Percentiles rank a stretch among this genome's conserved stretches.
Conservation (phyloP, 305 asterid genomes). For the Fraxinus greggii region DNA sequence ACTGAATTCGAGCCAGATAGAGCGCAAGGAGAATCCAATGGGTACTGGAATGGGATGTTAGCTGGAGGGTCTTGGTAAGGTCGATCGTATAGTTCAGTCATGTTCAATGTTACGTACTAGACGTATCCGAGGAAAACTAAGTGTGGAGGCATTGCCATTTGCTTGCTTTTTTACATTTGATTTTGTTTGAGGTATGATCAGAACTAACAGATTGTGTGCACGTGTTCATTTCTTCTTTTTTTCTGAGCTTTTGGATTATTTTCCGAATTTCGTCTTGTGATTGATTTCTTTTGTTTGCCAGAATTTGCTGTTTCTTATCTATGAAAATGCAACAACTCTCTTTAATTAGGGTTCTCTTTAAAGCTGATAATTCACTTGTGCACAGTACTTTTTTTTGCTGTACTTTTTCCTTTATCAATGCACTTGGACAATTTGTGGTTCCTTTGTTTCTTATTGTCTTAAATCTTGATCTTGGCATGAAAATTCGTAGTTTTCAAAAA, state of each 20-base stretch:
- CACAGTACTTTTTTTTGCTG: neutral
- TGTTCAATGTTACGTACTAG: neutral
- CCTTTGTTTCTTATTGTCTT: neutral
- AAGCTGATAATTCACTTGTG: constrained; percentile 18
- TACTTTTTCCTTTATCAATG: neutral
- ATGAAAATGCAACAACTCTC: constrained; percentile 20
- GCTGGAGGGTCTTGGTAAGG: constrained; percentile 43
- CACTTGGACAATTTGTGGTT: neutral
- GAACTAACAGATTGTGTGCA: constrained; percentile 36
- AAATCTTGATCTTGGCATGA: neutral
- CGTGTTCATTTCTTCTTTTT: constrained; percentile 19
- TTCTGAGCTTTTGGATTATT: neutral
- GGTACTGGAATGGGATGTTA: constrained; percentile 42
- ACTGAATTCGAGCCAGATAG: constrained; percentile 27
- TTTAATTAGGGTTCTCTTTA: neutral
- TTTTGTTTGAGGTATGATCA: constrained; percentile 27
- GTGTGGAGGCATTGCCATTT: neutral
- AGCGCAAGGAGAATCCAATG: constrained; percentile 31
- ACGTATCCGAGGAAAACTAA: neutral
- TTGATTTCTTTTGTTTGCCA: constrained; percentile 28
- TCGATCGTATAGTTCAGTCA: neutral
- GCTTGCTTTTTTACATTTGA: constrained; percentile 5
- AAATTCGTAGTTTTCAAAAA: neutral
- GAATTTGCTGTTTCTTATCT: constrained; percentile 29
- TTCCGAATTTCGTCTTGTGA: constrained; percentile 18